Conservation (phyloP, 2,329 filamentous ascomycete species). For the Emergomyces orientalis region DNA sequence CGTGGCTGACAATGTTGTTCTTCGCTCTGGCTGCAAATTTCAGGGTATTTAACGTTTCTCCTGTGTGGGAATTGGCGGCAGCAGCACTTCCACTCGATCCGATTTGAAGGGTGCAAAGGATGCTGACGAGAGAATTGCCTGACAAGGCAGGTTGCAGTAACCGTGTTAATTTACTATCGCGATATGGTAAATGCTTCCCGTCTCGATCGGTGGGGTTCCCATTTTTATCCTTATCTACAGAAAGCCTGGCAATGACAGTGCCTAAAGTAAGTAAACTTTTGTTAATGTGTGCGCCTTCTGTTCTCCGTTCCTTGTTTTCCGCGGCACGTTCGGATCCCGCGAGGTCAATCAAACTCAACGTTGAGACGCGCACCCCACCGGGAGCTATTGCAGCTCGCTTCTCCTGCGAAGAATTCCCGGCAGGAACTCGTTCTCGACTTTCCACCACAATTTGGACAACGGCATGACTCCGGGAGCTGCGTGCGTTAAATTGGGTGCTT, state of each 20-base stretch:
- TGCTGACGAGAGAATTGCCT: conserved; percentile 89
- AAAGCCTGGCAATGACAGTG: conserved; percentile 89
- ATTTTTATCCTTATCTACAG: conserved; percentile 76
- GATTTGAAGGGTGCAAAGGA: conserved; percentile 91
- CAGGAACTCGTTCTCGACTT: conserved; percentile 74
- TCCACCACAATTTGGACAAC: conserved; percentile 98
- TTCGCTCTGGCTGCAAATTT: conserved; percentile 96
- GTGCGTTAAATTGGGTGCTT: conserved; percentile 92
- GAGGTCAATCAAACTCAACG: conserved; percentile 87
- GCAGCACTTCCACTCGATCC: conserved; percentile 66
- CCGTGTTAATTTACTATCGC: conserved; percentile 93
- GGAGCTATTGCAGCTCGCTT: conserved; percentile 64
- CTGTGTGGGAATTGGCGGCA: conserved; percentile 62
- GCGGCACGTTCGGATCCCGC: conserved; percentile 94
- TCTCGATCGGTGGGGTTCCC: conserved; percentile 66
- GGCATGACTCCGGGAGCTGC: conserved; percentile 94
- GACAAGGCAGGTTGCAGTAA: conserved; percentile 86
- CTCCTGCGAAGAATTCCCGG: conserved; percentile 41
- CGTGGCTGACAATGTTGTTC: conserved; percentile 96
- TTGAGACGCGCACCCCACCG: conserved; percentile 90
- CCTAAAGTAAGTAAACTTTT: conserved; percentile 92
- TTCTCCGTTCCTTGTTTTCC: conserved; percentile 84
- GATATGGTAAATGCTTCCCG: conserved; percentile 85
- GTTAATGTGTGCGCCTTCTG: conserved; percentile 96
- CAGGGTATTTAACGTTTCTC: conserved; percentile 87